Evolutionary conservation across 768 basidiomycete genomes (phyloP), one percentile per base, ranked within the genome.

Genomic region (Amanita thiersii): DNA sequence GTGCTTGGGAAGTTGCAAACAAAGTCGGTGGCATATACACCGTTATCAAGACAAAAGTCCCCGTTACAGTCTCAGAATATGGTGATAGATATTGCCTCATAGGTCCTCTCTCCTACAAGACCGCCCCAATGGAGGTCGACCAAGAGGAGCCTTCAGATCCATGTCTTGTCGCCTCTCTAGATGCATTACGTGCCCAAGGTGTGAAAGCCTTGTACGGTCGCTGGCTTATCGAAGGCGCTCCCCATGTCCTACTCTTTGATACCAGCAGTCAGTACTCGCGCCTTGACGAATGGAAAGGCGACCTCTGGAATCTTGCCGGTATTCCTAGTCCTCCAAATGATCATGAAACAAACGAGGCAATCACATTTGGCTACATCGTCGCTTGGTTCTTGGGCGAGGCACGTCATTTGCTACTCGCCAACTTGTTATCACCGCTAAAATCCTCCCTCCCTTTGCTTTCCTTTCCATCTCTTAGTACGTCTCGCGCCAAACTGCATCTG

Each of bases 301-400:
- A 99, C 55, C 75, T 99, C 15, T 99, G 96, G 96, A 96, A 92
- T 61, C 64, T 99, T 37, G 94, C 96, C 7, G 96, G 94, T 35
- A 99, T 99, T 46, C 96, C 96, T 4, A 87, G 87, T 33, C 96
- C 96, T 12, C 89, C 92, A 1, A 88, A 88, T 53, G 94, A 99
- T 61, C 83, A 86, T 56, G 94, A 99, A 62, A 99, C 96, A 17
- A 99, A 99, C 70, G 94, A 99, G 57, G 85, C 93, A 17, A 92
- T 99, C 59, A 70, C 97, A 41, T 93, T 98, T 64, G 94, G 94
- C 10, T 99, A 99, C 61, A 80, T 99, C 48, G 87, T 94, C 39
- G 92, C 94, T 4, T 99, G 96, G 94, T 98, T 99, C 72, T 73
- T 99, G n/a, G 94, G 94, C 52, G 94, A 99, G 70, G 91, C 90